Evolutionary conservation across 2,329 filamentous ascomycete genomes (phyloP).

Genomic region (Fusarium mexicanum): DNA sequence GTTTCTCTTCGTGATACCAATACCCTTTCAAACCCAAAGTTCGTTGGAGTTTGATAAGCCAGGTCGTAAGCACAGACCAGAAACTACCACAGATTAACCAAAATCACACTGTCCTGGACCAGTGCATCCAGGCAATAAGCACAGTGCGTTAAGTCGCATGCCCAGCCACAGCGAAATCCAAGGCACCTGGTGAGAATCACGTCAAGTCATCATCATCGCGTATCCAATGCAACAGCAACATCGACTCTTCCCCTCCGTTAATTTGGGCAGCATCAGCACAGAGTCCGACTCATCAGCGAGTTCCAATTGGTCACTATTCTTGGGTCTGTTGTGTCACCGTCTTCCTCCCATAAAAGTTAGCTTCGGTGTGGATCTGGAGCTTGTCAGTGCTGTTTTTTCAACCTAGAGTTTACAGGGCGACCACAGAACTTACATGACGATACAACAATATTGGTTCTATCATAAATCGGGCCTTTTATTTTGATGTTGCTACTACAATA

Average conservation of each 20-base stretch:
- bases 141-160: neutral
- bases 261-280: neutral
- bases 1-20: neutral
- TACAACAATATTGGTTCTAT: neutral
- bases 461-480: neutral
- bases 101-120: neutral
- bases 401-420: neutral
- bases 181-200: constrained; percentile 20
- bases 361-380: neutral
- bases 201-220: constrained; percentile 33
- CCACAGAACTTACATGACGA: constrained; percentile 7
- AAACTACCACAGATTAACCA: neutral
- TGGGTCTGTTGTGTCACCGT: neutral
- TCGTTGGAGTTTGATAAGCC: neutral
- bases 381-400: constrained; percentile 19
- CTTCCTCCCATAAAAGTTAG: neutral
- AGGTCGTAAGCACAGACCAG: neutral
- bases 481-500: neutral
- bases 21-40: neutral
- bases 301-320: neutral
- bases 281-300: neutral
- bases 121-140: accelerated
- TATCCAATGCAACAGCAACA: neutral
- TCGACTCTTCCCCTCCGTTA: neutral
- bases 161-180: constrained; percentile 14